Conservation (phyloP, 2,329 filamentous ascomycete genomes). For the Ascosphaera apis region DNA sequence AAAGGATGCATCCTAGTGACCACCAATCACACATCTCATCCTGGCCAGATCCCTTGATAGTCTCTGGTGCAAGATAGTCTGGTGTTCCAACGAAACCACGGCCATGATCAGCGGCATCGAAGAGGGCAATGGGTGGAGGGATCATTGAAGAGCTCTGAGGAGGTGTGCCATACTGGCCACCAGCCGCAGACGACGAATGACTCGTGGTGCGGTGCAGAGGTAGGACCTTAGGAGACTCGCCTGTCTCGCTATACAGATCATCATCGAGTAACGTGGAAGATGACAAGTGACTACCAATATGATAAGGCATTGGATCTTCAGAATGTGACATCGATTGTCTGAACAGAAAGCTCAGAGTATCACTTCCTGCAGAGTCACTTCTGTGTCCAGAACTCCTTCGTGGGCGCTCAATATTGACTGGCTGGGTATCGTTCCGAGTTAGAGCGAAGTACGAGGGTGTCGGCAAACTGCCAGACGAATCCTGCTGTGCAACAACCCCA, state of each 20-base stretch:
- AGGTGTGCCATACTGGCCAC: slow-evolving; percentile 16
- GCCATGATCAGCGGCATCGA: slow-evolving; percentile 83
- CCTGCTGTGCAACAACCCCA: slow-evolving; percentile 8
- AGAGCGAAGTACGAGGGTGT: slow-evolving; percentile 6
- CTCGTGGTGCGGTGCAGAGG: slow-evolving; percentile 38
- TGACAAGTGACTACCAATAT: too few species aligned
- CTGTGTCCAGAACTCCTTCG: slow-evolving; percentile 55
- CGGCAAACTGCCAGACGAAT: neutral
- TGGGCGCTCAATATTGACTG: slow-evolving; percentile 28
- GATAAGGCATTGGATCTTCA: neutral
- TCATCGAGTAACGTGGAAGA: too few species aligned
- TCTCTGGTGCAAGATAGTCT: slow-evolving; percentile 91
- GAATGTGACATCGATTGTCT: slow-evolving; percentile 41
- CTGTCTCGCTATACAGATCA: slow-evolving; percentile 44
- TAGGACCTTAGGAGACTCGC: slow-evolving; percentile 54
- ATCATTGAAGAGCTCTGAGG: slow-evolving; percentile 49
- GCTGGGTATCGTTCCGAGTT: slow-evolving; percentile 17
- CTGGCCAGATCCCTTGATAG: slow-evolving; percentile 81
- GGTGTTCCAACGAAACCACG: slow-evolving; percentile 89
- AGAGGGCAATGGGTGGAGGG: slow-evolving; percentile 80
- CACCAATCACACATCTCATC: slow-evolving; percentile 99
- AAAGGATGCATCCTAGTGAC: slow-evolving; percentile 96
- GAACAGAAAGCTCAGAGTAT: slow-evolving; percentile 63
- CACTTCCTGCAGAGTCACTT: slow-evolving; percentile 82
- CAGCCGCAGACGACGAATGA: slow-evolving; percentile 17